phyloP scores from a whole-genome alignment of 768 basidiomycete species.

The Naganishia randhawae region DNA sequence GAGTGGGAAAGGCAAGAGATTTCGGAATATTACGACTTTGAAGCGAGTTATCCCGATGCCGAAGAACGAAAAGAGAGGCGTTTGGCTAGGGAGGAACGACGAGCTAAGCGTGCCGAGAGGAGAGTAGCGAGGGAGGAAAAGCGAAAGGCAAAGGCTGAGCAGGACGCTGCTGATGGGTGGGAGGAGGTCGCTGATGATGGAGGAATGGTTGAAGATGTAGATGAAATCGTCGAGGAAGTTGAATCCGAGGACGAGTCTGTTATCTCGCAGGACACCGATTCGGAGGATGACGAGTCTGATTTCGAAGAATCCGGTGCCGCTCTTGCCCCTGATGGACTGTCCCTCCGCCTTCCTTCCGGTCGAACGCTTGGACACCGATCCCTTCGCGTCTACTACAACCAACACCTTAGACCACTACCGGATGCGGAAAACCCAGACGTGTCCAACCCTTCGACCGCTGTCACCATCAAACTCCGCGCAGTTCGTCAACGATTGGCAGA shows the following conservation, averaged over 20 bases:
- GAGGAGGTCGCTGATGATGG: constrained; percentile 37
- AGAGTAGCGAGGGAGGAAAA: constrained; percentile 49
- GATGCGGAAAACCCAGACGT: constrained; percentile 26
- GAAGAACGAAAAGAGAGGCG: constrained; percentile 43
- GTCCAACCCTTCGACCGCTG: constrained; percentile 48
- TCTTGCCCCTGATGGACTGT: constrained; percentile 58
- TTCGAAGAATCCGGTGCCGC: constrained; percentile 31
- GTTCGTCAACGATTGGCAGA: constrained; percentile 75
- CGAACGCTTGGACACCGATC: constrained; percentile 86
- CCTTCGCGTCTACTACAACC: constrained; percentile 78
- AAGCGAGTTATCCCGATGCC: constrained; percentile 66
- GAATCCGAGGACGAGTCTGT: constrained; percentile 27
- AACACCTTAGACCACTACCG: constrained; percentile 58
- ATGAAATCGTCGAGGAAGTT: constrained; percentile 33
- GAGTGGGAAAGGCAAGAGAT: constrained; percentile 76
- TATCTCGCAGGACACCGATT: constrained; percentile 47
- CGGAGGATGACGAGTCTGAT: constrained; percentile 34
- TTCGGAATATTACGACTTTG: constrained; percentile 91
- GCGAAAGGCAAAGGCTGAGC: constrained; percentile 46
- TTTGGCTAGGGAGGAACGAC: constrained; percentile 47
- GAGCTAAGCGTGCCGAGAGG: constrained; percentile 34
- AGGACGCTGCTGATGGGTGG: constrained; percentile 45
- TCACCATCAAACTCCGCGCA: constrained; percentile 69
- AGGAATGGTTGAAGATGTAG: constrained; percentile 28
- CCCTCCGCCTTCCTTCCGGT: constrained; percentile 85